A percentile compares a stretch with the other conserved stretches of the same genome.
phyloP scores from a whole-genome alignment of 2,329 filamentous ascomycete genomes.

The Alternaria hordeiaustralica region DNA sequence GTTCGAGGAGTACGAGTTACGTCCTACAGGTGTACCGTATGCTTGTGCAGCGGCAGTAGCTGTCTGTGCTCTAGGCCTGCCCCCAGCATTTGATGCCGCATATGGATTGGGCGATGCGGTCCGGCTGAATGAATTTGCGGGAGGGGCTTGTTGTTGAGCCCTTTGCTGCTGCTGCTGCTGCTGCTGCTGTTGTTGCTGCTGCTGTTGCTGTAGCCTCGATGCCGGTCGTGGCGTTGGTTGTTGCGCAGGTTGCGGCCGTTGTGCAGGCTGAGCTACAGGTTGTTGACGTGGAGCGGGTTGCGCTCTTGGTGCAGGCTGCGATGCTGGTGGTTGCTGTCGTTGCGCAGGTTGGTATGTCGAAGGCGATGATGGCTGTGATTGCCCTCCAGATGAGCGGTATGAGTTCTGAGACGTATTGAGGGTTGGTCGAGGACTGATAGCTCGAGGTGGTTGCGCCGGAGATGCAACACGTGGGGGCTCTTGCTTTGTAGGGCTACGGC shows the following conservation, averaged over 20 bases:
- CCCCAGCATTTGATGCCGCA: constrained; percentile 42
- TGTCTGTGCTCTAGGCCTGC: constrained; percentile 48
- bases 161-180: constrained; percentile 5
- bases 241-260: not conserved
- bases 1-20: constrained; percentile 47
- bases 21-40: constrained; percentile 40
- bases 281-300: constrained; percentile 10
- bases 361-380: constrained; percentile 10
- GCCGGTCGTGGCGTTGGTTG: constrained; percentile 7
- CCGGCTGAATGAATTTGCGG: constrained; percentile 19
- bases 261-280: not conserved
- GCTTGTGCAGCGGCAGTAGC: constrained; percentile 42
- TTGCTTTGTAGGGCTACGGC: constrained; percentile 57
- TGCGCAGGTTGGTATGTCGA: constrained; percentile 13
- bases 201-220: constrained; percentile 5
- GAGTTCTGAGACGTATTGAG: constrained; percentile 47
- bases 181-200: constrained; percentile 2
- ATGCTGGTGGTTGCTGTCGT: constrained; percentile 2
- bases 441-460: constrained; percentile 67
- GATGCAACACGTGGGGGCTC: constrained; percentile 63
- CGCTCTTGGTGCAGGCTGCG: constrained; percentile 6
- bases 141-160: constrained; percentile 10
- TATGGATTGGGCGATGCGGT: constrained; percentile 69
- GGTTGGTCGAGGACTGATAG: constrained; percentile 63
- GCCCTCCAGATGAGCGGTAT: constrained; percentile 16